Evolutionary conservation across 2,329 filamentous ascomycete species (phyloP).

Genomic region (Alternaria sp.): DNA sequence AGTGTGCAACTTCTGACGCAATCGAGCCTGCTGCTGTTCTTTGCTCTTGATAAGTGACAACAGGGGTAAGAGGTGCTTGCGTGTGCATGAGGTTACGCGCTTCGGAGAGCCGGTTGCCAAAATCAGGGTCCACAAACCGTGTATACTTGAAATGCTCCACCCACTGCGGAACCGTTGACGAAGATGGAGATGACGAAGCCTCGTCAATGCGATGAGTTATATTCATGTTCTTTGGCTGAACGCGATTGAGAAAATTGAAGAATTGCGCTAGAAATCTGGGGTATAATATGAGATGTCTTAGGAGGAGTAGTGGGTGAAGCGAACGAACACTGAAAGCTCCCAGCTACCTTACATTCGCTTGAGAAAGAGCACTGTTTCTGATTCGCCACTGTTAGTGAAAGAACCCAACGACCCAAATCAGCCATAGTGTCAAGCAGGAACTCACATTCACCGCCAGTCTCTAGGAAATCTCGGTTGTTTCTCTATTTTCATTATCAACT

Average conservation of each 20-base stretch:
- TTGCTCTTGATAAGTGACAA: not conserved
- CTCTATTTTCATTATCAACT: not conserved
- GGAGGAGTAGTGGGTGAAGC: not conserved
- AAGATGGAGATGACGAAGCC: not conserved
- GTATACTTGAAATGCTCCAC: not conserved
- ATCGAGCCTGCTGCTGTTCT: not conserved
- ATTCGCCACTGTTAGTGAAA: too few species aligned
- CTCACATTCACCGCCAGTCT: not conserved
- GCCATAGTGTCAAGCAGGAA: not conserved
- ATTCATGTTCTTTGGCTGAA: not conserved
- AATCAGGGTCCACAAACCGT: not conserved
- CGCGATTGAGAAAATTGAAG: not conserved
- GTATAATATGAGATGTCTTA: not conserved
- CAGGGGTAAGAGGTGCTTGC: slow-evolving; percentile 1
- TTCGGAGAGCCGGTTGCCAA: slow-evolving; percentile 16
- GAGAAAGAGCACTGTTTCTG: not conserved
- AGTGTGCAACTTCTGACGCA: not conserved
- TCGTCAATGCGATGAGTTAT: not conserved
- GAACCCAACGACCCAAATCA: not conserved
- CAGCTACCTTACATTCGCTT: not conserved
- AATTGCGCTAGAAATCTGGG: not conserved
- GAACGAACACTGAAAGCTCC: not conserved
- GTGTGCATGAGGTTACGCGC: slow-evolving; percentile 15
- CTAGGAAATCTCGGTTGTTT: not conserved
- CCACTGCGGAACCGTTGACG: not conserved